These are phyloP conservation scores for Solanum bukasovii DNA, from an alignment of 257 asterid genomes.

Conservation along the genomic window DNA sequence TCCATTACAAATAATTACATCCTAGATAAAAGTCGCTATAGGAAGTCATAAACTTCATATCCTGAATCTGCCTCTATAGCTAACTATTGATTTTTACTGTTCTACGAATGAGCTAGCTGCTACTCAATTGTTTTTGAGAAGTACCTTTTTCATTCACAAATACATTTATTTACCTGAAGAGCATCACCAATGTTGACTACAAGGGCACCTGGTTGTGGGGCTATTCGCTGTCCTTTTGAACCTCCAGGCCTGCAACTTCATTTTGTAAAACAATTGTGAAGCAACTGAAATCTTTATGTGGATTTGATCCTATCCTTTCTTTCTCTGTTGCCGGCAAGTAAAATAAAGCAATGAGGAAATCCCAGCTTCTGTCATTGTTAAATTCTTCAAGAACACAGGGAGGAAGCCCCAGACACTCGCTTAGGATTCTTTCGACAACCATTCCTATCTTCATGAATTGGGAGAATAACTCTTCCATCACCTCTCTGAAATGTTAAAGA, in stretches of 20 bases:
- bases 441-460: slow-evolving; percentile 22
- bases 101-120: neutral
- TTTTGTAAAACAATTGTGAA: slow-evolving; percentile 42
- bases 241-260: slow-evolving; percentile 43
- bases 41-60: neutral
- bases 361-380: slow-evolving; percentile 46
- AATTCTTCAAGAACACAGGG: slow-evolving; percentile 28
- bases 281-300: slow-evolving; percentile 38
- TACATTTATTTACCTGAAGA: slow-evolving; percentile 11
- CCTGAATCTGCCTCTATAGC: neutral
- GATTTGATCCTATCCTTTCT: slow-evolving; percentile 24
- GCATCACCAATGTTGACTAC: too few species aligned
- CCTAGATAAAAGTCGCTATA: neutral
- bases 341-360: slow-evolving; percentile 36
- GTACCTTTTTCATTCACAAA: neutral
- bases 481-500: slow-evolving; percentile 17
- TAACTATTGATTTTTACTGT: neutral
- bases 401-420: slow-evolving; percentile 50
- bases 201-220: too few species aligned
- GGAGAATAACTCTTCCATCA: slow-evolving; percentile 33
- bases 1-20: neutral
- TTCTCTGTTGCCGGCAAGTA: slow-evolving; percentile 34
- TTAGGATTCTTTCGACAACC: slow-evolving; percentile 34
- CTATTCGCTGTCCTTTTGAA: too few species aligned
- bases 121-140: neutral